A percentile compares a stretch with the other conserved stretches of the same genome.
phyloP scores from a whole-genome alignment of 2,329 filamentous ascomycete species.

The Fusarium illudens region DNA sequence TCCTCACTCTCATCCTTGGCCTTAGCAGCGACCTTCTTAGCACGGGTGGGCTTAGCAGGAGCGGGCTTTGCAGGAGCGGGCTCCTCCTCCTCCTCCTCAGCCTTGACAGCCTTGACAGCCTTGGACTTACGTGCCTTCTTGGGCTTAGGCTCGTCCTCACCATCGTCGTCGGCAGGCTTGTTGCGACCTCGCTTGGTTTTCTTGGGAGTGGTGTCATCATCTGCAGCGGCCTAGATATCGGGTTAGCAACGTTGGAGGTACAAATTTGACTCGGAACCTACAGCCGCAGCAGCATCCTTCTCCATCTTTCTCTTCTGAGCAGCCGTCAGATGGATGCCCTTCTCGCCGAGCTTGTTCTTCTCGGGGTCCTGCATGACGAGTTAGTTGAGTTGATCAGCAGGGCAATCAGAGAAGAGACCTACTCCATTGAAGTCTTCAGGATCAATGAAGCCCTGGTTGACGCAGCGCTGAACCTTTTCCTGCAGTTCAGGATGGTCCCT shows the following conservation, averaged over 20 bases:
- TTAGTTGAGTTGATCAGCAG: slow-evolving; percentile 4
- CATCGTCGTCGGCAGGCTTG: slow-evolving; percentile 47
- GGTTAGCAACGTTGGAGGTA: slow-evolving; percentile 12
- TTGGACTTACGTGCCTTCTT: slow-evolving; percentile 49
- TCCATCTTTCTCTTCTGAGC: slow-evolving; percentile 50
- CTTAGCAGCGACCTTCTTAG: slow-evolving; percentile 26
- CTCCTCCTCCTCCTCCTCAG: slow-evolving; percentile 33
- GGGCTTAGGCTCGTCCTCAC: slow-evolving; percentile 46
- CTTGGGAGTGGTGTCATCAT: slow-evolving; percentile 44
- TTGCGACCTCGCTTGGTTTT: slow-evolving; percentile 49
- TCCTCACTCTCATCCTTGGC: slow-evolving; percentile 37
- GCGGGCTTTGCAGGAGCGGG: slow-evolving; percentile 22
- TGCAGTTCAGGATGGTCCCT: slow-evolving; percentile 67
- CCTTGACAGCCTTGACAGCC: slow-evolving; percentile 34
- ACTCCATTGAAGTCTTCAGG: slow-evolving; percentile 90
- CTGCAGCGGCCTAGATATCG: slow-evolving; percentile 39
- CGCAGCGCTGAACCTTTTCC: slow-evolving; percentile 75
- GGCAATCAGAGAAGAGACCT: slow-evolving; percentile 50
- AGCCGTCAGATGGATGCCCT: slow-evolving; percentile 65
- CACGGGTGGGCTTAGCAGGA: slow-evolving; percentile 33
- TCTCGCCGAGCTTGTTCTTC: slow-evolving; percentile 73
- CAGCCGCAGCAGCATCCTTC: slow-evolving; percentile 43
- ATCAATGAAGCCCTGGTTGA: slow-evolving; percentile 82
- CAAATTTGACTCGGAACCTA: slow-evolving; percentile 16
- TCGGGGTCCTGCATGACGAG: slow-evolving; percentile 69